A percentile compares a stretch with the other conserved stretches of the same genome.
Evolutionary conservation across 2,329 filamentous ascomycete genomes (phyloP).

Genomic region (Thelonectria discophora): DNA sequence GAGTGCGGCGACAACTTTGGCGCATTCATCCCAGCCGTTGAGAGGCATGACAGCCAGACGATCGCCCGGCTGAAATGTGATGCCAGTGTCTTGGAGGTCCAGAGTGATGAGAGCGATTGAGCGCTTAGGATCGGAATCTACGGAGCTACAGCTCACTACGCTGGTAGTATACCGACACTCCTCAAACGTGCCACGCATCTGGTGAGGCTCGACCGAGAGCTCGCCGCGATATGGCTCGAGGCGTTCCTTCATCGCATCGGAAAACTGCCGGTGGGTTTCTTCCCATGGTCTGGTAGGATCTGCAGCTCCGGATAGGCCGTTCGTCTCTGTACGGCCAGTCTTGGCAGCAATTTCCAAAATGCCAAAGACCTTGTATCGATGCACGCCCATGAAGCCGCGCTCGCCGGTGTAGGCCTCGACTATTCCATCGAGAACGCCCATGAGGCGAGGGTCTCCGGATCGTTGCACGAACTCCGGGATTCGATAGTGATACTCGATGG

Average conservation of each 20-base stretch:
- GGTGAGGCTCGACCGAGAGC: conserved; percentile 58
- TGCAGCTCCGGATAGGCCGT: conserved; percentile 58
- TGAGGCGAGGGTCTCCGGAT: conserved; percentile 58
- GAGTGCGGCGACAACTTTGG: conserved; percentile 61
- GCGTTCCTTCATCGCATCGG: conserved; percentile 34
- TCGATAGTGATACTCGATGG: conserved; percentile 63
- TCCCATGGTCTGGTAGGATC: conserved; percentile 44
- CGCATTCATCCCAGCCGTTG: conserved; percentile 63
- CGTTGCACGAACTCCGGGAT: conserved; percentile 62
- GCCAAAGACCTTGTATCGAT: conserved; percentile 66
- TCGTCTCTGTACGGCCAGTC: conserved; percentile 61
- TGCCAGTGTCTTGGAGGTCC: conserved; percentile 61
- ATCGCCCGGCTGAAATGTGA: conserved; percentile 63
- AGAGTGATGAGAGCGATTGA: conserved; percentile 60
- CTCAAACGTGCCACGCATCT: conserved; percentile 64
- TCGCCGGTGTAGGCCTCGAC: conserved; percentile 65
- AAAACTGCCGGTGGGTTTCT: conserved; percentile 34
- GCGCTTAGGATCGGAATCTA: conserved; percentile 56
- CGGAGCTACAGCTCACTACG: conserved; percentile 54
- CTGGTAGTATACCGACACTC: conserved; percentile 61
- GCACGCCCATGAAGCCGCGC: conserved; percentile 64
- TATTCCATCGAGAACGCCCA: conserved; percentile 63
- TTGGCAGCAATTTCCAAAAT: conserved; percentile 64
- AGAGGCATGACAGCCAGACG: conserved; percentile 64
- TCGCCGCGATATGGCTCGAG: conserved; percentile 52